A percentile compares a stretch with the other conserved stretches of the same genome.
phyloP scores from a whole-genome alignment of 192 early-diverging fungal species.

The Coemansia sp. region DNA sequence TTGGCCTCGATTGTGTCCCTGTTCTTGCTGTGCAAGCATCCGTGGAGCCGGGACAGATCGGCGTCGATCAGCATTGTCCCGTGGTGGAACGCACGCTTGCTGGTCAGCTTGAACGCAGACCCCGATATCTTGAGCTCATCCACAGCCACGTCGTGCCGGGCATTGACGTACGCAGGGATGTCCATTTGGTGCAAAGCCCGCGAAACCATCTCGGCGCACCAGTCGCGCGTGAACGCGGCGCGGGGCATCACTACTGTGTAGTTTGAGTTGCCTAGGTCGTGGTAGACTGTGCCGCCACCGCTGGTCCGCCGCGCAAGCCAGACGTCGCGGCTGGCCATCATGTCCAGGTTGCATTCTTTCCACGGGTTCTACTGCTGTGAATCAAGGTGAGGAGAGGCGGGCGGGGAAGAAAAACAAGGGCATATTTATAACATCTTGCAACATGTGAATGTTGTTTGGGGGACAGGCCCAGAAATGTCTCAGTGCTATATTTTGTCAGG shows the following conservation, averaged over 20 bases:
- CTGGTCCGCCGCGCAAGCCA: conserved; percentile 86
- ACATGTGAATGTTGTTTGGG: too few species aligned
- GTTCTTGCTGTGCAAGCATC: conserved; percentile 54
- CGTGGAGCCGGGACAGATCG: conserved; percentile 64
- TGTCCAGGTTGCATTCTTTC: conserved; percentile 86
- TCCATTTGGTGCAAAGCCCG: conserved; percentile 71
- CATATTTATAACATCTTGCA: neutral
- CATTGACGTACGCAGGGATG: conserved; percentile 81
- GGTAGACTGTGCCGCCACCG: conserved; percentile 95
- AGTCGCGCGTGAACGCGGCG: conserved; percentile 72
- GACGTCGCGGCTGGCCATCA: conserved; percentile 67
- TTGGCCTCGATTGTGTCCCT: conserved; percentile 71
- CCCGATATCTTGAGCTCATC: conserved; percentile 88
- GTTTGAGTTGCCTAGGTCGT: conserved; percentile 95
- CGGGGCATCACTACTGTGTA: conserved; percentile 95
- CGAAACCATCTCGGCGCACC: conserved; percentile 76
- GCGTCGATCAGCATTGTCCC: conserved; percentile 98
- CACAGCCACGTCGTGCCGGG: conserved; percentile 88
- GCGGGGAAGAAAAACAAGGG: neutral
- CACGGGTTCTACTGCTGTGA: conserved; percentile 80
- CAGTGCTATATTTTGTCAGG: neutral
- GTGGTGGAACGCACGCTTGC: conserved; percentile 86
- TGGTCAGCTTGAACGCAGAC: conserved; percentile 91
- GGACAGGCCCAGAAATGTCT: neutral
- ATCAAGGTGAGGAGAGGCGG: neutral